Evolutionary conservation across 768 basidiomycete genomes (phyloP).

Genomic region (Pleurotus tuber-regium): DNA sequence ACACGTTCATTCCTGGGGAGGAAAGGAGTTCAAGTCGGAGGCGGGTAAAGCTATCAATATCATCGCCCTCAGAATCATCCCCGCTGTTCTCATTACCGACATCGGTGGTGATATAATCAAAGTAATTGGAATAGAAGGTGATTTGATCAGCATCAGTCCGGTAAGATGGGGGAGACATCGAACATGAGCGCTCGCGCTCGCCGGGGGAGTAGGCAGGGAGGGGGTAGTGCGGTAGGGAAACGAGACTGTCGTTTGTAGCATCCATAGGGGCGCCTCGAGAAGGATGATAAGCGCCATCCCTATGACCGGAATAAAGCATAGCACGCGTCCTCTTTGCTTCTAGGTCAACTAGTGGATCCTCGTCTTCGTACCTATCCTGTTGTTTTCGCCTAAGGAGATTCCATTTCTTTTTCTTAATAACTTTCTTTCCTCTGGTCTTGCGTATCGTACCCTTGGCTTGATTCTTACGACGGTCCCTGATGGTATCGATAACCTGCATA

Average conservation of each 20-base stretch:
- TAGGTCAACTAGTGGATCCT: background rate
- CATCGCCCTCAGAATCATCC: background rate
- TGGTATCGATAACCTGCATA: constrained; percentile 3
- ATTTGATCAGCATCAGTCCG: too few species aligned
- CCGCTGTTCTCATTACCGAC: too few species aligned
- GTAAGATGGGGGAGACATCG: background rate
- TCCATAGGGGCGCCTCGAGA: too few species aligned
- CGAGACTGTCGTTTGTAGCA: too few species aligned
- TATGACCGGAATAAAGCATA: background rate
- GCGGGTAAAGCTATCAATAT: background rate
- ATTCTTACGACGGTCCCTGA: background rate
- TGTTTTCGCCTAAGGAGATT: background rate
- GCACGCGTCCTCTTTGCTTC: background rate
- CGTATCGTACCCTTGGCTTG: background rate
- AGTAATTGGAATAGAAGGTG: too few species aligned
- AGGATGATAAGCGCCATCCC: too few species aligned
- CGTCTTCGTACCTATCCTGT: background rate
- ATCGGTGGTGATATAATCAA: too few species aligned
- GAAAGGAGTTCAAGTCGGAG: background rate
- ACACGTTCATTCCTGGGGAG: background rate
- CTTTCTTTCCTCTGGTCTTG: background rate
- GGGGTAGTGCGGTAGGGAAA: too few species aligned
- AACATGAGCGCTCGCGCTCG: background rate
- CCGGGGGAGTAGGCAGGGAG: too few species aligned
- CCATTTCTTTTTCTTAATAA: background rate